Evolutionary conservation across 768 basidiomycete species (phyloP).

Genomic region (Plicaturopsis crispa): DNA sequence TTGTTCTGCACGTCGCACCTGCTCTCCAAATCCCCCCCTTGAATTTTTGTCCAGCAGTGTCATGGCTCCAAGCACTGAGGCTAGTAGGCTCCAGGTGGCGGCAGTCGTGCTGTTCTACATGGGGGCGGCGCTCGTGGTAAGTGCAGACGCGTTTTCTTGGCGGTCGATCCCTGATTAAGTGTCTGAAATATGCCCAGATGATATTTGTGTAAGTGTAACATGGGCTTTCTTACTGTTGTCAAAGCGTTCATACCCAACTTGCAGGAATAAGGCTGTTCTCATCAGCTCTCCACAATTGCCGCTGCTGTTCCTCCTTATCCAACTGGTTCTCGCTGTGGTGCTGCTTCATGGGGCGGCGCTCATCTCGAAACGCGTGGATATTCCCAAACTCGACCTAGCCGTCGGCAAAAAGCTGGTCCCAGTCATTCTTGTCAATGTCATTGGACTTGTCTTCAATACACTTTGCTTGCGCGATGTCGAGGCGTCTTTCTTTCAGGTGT

Average conservation of each 20-base stretch:
- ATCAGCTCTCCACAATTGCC: slow-evolving; percentile 61
- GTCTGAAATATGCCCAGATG: slow-evolving; percentile 34
- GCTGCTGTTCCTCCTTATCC: slow-evolving; percentile 57
- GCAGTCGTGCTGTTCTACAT: slow-evolving; percentile 78
- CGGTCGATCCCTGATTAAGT: slow-evolving; percentile 1
- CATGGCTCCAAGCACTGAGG: slow-evolving; percentile 16
- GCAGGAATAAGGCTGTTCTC: slow-evolving; percentile 71
- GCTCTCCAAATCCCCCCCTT: slow-evolving; percentile 4
- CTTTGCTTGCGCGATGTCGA: slow-evolving; percentile 74
- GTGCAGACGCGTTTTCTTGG: slow-evolving; percentile 19
- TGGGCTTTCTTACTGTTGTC: background rate
- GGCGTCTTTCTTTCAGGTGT: slow-evolving; percentile 74
- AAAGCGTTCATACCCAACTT: slow-evolving; percentile 1
- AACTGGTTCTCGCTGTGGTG: slow-evolving; percentile 62
- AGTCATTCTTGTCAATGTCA: slow-evolving; percentile 61
- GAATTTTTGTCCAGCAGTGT: slow-evolving; percentile 20
- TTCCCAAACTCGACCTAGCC: slow-evolving; percentile 46
- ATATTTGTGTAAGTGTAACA: slow-evolving; percentile 35
- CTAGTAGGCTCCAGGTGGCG: slow-evolving; percentile 45
- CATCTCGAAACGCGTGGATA: slow-evolving; percentile 40
- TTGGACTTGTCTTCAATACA: slow-evolving; percentile 73
- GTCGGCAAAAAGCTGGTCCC: slow-evolving; percentile 53
- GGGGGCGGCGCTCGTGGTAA: slow-evolving; percentile 63
- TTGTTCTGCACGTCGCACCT: too few relatives aligned
- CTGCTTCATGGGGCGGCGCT: slow-evolving; percentile 50